These are phyloP conservation scores for Paxillus rubicundulus DNA, from an alignment of 768 basidiomycete genomes.

Conservation along the genomic window DNA sequence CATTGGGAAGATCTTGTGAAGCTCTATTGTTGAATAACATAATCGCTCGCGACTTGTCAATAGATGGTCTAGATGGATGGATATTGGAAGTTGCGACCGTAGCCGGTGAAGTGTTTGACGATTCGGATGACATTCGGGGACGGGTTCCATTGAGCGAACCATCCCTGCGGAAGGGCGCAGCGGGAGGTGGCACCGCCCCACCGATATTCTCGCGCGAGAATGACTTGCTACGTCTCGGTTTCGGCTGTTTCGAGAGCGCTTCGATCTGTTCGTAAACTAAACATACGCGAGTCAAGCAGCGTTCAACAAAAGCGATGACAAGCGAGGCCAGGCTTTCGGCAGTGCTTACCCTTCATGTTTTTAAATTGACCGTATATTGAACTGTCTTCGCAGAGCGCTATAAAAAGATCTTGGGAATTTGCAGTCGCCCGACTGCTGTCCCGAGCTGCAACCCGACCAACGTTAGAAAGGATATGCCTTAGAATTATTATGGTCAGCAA, in stretches of 20 bases:
- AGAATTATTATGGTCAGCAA: slow-evolving; percentile 8
- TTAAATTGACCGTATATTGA: slow-evolving; percentile 82
- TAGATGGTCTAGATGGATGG: slow-evolving; percentile 49
- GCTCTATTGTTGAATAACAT: slow-evolving; percentile 53
- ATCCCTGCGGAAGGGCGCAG: slow-evolving; percentile 20
- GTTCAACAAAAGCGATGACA: slow-evolving; percentile 19
- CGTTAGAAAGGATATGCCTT: slow-evolving; percentile 82
- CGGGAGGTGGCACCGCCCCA: slow-evolving; percentile 44
- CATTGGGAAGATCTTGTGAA: slow-evolving; percentile 38
- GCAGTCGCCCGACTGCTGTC: slow-evolving; percentile 80
- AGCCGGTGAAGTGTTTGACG: slow-evolving; percentile 23
- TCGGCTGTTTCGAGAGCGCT: slow-evolving; percentile 54
- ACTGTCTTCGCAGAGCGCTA: slow-evolving; percentile 88
- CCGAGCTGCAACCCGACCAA: slow-evolving; percentile 80
- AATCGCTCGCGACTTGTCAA: slow-evolving; percentile 60
- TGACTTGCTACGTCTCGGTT: slow-evolving; percentile 67
- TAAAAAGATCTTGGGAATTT: slow-evolving; percentile 77
- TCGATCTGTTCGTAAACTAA: slow-evolving; percentile 81
- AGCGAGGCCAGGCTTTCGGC: neutral
- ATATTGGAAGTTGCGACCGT: slow-evolving; percentile 11
- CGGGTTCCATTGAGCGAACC: slow-evolving; percentile 23
- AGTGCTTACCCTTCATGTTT: slow-evolving; percentile 71
- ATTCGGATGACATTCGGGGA: slow-evolving; percentile 41
- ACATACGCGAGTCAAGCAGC: slow-evolving; percentile 15
- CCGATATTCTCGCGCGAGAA: slow-evolving; percentile 53